Percentiles rank a stretch among this genome's conserved stretches.
Conservation (phyloP, 257 asterid species). For the Nicotiana sylvestris region DNA sequence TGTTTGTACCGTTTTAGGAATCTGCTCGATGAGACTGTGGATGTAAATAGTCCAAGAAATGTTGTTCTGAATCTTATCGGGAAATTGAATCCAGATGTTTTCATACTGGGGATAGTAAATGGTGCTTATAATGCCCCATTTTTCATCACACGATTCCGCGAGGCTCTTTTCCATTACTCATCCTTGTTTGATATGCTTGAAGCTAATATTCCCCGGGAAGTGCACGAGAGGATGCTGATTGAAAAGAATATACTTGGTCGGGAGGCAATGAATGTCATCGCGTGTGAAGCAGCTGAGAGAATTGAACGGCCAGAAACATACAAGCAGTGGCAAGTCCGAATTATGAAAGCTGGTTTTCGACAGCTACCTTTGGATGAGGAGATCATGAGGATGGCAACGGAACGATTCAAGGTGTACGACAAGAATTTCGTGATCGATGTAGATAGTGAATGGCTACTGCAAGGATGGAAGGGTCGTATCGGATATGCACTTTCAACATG, state of each 20-base stretch:
- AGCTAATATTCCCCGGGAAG: constrained; percentile 9
- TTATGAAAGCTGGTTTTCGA: constrained; percentile 8
- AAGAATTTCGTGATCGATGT: constrained; percentile 2
- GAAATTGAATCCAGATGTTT: constrained; percentile 15
- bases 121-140: constrained; percentile 10
- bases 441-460: constrained; percentile 9
- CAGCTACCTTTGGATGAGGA: constrained; percentile 13
- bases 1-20: constrained; percentile 15
- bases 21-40: constrained; percentile 17
- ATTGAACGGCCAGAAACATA: constrained; percentile 16
- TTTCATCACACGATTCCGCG: constrained; percentile 12
- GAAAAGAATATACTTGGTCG: constrained; percentile 13
- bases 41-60: constrained; percentile 7
- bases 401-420: constrained; percentile 3
- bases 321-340: constrained; percentile 11
- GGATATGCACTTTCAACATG: neutral
- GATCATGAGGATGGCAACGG: neutral
- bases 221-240: constrained; percentile 9
- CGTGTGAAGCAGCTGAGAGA: constrained; percentile 16
- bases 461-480: constrained; percentile 17
- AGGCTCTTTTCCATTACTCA: constrained; percentile 17
- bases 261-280: constrained; percentile 21
- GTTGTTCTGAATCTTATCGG: constrained; percentile 7
- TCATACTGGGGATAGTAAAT: constrained; percentile 1
- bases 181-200: constrained; percentile 16